These are phyloP conservation scores for Pichia sp. DNA, from an alignment of 1,139 yeast genomes.

Conservation along the genomic window DNA sequence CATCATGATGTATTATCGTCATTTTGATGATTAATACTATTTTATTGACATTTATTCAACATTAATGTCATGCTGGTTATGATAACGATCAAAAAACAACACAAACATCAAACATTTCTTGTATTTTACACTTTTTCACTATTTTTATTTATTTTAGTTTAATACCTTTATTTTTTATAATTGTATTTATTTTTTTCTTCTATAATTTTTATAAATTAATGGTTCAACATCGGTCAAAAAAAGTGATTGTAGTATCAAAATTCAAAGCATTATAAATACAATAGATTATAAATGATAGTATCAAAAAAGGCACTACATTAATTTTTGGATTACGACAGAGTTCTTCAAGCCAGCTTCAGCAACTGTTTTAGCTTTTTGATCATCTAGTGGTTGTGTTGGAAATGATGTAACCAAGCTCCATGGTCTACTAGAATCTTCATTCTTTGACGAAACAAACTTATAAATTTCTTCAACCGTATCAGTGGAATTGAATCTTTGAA, in stretches of 20 bases:
- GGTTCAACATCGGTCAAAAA: conserved; percentile 35
- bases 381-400: conserved; percentile 72
- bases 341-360: conserved; percentile 72
- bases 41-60: conserved; percentile 55
- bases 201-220: conserved; percentile 23
- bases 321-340: conserved; percentile 87
- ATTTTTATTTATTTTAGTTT: conserved; percentile 6
- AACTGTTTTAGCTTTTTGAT: conserved; percentile 49
- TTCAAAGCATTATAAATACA: not conserved
- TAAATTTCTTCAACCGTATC: conserved; percentile 67
- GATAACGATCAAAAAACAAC: conserved; percentile 12
- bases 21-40: not conserved
- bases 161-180: conserved; percentile 13
- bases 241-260: not conserved
- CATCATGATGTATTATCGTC: conserved; percentile 4
- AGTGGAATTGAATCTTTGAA: conserved; percentile 56
- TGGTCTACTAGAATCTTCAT: conserved; percentile 35
- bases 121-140: conserved; percentile 7
- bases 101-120: conserved; percentile 6
- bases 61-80: conserved; percentile 45
- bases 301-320: conserved; percentile 33
- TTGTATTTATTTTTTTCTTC: conserved; percentile 17
- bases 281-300: too few relatives aligned
- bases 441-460: conserved; percentile 52
- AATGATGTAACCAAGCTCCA: conserved; percentile 75